A percentile compares a stretch with the other conserved stretches of the same genome.
Evolutionary conservation across 805 yeast genomes (phyloP).

Genomic region (Metschnikowia chrysomelidarum): DNA sequence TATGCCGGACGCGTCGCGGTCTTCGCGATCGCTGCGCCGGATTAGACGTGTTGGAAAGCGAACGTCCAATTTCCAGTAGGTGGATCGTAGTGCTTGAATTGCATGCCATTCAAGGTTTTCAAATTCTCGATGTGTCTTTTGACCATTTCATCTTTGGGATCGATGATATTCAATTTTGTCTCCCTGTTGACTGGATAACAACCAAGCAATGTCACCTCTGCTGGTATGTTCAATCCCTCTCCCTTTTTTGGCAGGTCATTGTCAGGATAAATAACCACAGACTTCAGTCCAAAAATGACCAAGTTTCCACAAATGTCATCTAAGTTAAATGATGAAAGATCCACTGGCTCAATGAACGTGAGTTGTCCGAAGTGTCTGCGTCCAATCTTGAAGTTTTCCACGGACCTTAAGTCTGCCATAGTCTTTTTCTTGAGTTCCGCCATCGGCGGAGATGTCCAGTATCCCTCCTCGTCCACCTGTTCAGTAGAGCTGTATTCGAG

Average conservation of each 20-base stretch:
- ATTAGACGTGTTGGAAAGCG: constrained; percentile 38
- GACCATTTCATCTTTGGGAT: constrained; percentile 71
- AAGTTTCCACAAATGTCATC: constrained; percentile 65
- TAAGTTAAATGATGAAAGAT: constrained; percentile 63
- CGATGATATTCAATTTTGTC: constrained; percentile 70
- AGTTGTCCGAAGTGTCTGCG: constrained; percentile 74
- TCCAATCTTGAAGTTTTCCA: constrained; percentile 71
- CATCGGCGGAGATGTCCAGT: constrained; percentile 82
- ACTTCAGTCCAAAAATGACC: constrained; percentile 56
- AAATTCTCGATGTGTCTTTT: constrained; percentile 67
- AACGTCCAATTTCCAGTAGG: constrained; percentile 72
- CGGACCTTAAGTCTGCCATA: constrained; percentile 60
- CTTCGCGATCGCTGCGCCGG: not conserved
- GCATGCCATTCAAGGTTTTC: constrained; percentile 54
- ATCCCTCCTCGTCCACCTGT: constrained; percentile 65
- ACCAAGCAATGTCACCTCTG: constrained; percentile 68
- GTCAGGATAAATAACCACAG: constrained; percentile 73
- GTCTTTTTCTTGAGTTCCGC: constrained; percentile 59
- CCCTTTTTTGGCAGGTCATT: constrained; percentile 52
- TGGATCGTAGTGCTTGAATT: constrained; percentile 76
- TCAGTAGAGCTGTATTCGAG: constrained; percentile 21
- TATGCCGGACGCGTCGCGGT: constrained; percentile 14
- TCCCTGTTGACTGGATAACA: constrained; percentile 79
- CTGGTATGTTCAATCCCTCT: constrained; percentile 79
- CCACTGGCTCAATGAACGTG: constrained; percentile 79